Evolutionary conservation across 2,329 filamentous ascomycete genomes (phyloP), one percentile per base, ranked within the genome.

Genomic region (Colletotrichum orchidophilum): DNA sequence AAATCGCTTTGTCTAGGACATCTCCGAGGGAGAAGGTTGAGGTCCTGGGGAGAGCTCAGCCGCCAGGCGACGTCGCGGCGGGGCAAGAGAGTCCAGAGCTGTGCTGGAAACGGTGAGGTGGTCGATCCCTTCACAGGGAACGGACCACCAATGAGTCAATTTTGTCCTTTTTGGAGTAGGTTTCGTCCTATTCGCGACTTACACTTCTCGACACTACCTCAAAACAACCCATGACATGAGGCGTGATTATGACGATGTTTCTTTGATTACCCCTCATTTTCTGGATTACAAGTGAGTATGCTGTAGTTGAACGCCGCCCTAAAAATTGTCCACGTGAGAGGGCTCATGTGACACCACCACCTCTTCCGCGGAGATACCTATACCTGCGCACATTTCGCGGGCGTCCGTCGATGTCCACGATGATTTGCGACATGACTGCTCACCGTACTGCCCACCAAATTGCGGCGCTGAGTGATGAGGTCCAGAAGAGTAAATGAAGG

Each of bases 351-450:
- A 66, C 33, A 27, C 35, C 11, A 46, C 42, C 53, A 65, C 24
- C 9, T 53, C 53, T 29, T 11, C 62, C 67, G 67, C 63, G 67
- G 64, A 71, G 64, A 66, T 66, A 11, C n/a, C n/a, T n/a, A n/a
- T n/a, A n/a, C n/a, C 8, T 46, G n/a, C 57, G 52, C 35, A 29
- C 50, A 53, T 39, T 7, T 29, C 12, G 15, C 27, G 7, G 21
- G 21, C 13, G 42, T 3, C n/a, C 31, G 4, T 57, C 12, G n/a
- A 39, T 46, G 46, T n/a, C 21, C 21, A 55, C 18, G 15, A 24
- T 35, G 55, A 67, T 70, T 39, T 61, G 24, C 49, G 63, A 46
- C 29, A 46, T 53, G 13, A 27, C 11, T 27, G 15, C 13, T 8
- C 39, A 46, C 39, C 39, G 11, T 18, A 9, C 3, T 4, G n/a